A percentile compares a stretch with the other conserved stretches of the same genome.
Conservation (phyloP, 1,139 yeast genomes). For the Pichia norvegensis region DNA sequence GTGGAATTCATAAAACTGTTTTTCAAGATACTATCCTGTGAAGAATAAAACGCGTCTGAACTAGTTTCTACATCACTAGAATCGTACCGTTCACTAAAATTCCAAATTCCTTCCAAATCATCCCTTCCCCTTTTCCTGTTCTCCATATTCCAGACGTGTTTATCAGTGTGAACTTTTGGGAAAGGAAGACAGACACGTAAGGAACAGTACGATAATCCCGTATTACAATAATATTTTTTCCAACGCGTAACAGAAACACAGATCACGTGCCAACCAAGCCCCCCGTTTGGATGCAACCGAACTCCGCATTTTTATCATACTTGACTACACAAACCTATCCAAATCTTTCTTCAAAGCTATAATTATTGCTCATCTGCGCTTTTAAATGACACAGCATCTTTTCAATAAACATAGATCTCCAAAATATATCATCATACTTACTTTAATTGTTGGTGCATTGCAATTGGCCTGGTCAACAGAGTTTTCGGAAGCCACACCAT, state of each 20-base stretch:
- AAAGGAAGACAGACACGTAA: not conserved
- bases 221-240: too few species aligned
- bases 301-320: not conserved
- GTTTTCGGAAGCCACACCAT: conserved; percentile 48
- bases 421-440: conserved; percentile 36
- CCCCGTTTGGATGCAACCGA: too few species aligned
- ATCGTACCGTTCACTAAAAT: not conserved
- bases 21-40: not conserved
- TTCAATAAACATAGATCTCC: conserved; percentile 37
- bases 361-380: too few species aligned
- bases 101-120: not conserved
- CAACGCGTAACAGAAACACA: not conserved
- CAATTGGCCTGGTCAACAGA: conserved; percentile 51
- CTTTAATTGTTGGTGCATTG: conserved; percentile 42
- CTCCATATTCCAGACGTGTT: too few species aligned
- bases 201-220: too few species aligned
- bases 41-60: not conserved
- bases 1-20: not conserved
- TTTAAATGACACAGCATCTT: conserved; percentile 10
- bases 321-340: not conserved
- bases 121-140: not conserved
- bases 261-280: not conserved
- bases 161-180: not conserved
- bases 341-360: not conserved
- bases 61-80: not conserved